Evolutionary conservation across 192 early-diverging fungal species (phyloP), one percentile per base, ranked within the genome.

Genomic region (Blastocladiella britannica): DNA sequence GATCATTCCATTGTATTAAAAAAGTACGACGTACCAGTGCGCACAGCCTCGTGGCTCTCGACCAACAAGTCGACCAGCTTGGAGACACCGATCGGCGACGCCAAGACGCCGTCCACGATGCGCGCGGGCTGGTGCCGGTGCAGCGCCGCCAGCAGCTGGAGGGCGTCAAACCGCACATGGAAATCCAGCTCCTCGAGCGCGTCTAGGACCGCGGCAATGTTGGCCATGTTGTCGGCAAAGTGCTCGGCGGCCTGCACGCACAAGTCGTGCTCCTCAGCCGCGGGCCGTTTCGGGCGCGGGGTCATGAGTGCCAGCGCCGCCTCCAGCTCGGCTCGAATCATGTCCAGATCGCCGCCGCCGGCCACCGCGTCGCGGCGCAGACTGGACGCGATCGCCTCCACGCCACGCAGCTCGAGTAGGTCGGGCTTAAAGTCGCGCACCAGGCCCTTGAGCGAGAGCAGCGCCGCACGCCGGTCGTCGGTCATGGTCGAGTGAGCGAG

Each of bases 61-160:
- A 92, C 86, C 56, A 99, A 72, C 51, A 99, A 69, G 65, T 93
- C 93, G 58, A 99, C 92, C 28, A 99, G 76, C 25, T 88, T 80
- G 0, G 82, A 77, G 54, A 87, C 81, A 22, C 85, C 86, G 59
- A 82, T 81, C 4, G 94, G 92, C 51, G 78, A 80, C 1, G 84
- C 87, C 64, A 98, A 71, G 23, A 94, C 80, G 58, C 80, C 82
- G 9, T 87, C 85, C 63, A 94, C 88, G 8, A 98, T 65, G 12
- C 72, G 64, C 28, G 67, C 65, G 9, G 76, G 65, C 24, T 72
- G 62, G 59, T 78, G 82, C 23, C 72, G 59, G 20, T 87, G 72
- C 5, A 98, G 67, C 3, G 82, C 82, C 4, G 81, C 71, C 6
- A 98, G 73, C 7, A 98, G 72, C 67, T 92, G 86, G 29, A 94